Evolutionary conservation across 768 basidiomycete genomes (phyloP).

Genomic region (Xerocomellus chrysenteron): DNA sequence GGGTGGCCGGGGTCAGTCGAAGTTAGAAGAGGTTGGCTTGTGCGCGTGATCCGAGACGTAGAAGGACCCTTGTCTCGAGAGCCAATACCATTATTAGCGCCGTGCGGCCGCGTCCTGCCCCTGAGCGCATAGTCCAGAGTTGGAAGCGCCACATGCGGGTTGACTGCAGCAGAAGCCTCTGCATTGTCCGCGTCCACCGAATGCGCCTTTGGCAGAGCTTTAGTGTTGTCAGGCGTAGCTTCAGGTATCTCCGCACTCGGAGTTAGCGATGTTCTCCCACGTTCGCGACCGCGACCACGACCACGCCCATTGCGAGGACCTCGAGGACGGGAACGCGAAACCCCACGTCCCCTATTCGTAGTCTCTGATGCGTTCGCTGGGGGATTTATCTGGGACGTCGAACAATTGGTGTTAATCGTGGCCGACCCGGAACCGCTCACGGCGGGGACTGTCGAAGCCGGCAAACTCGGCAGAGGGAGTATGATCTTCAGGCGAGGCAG

Average conservation of each 20-base stretch:
- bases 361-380: background rate
- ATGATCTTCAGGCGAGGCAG: background rate
- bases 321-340: background rate
- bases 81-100: background rate
- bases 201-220: too few species aligned
- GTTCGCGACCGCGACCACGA: background rate
- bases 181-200: background rate
- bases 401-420: background rate
- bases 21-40: too few species aligned
- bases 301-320: background rate
- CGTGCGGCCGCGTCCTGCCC: background rate
- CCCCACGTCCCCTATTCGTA: background rate
- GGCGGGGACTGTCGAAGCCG: background rate
- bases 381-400: background rate
- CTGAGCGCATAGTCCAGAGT: background rate
- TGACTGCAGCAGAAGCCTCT: background rate
- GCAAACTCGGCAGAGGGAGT: background rate
- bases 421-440: background rate
- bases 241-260: background rate
- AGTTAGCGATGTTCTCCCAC: background rate
- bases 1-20: conserved; percentile 2
- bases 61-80: too few species aligned
- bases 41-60: background rate
- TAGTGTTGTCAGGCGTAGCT: background rate
- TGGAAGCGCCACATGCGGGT: background rate